Percentiles rank a stretch among this genome's conserved stretches.
These are phyloP conservation scores for Vigna hirtella DNA, from an alignment of 306 rosid genomes.

Conservation along the genomic window DNA sequence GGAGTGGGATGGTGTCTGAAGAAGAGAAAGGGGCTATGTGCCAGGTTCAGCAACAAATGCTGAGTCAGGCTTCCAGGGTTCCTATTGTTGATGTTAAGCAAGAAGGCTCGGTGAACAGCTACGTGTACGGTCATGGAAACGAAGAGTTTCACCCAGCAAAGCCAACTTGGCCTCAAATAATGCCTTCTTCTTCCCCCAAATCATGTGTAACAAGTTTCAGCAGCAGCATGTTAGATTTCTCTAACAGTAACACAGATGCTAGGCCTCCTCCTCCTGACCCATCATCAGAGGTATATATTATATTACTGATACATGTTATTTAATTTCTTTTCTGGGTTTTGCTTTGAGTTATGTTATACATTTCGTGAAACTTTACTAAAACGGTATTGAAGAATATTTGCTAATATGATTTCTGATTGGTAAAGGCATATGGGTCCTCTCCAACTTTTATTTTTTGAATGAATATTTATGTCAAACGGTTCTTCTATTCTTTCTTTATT, in stretches of 20 bases:
- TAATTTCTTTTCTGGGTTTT: constrained; percentile 10
- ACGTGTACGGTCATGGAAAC: constrained; percentile 62
- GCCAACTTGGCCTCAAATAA: constrained; percentile 60
- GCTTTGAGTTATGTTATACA: background rate
- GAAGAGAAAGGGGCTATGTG: constrained; percentile 65
- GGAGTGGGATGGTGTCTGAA: constrained; percentile 77
- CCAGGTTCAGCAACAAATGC: constrained; percentile 61
- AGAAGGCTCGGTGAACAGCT: constrained; percentile 60
- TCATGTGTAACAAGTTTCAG: constrained; percentile 84
- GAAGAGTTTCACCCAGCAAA: constrained; percentile 58
- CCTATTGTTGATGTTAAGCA: constrained; percentile 66
- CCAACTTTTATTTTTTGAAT: constrained; percentile 16
- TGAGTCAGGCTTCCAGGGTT: constrained; percentile 53
- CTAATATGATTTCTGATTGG: background rate
- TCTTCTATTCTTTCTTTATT: constrained; percentile 21
- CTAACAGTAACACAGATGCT: constrained; percentile 58
- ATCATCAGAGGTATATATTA: constrained; percentile 73
- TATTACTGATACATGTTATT: background rate
- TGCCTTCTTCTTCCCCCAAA: constrained; percentile 46
- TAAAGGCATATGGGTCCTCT: constrained; percentile 25
- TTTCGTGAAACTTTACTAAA: constrained; percentile 51
- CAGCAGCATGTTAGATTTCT: constrained; percentile 85
- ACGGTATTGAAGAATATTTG: constrained; percentile 5
- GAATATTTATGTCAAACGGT: background rate
- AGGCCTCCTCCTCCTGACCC: constrained; percentile 67